Evolutionary conservation across 148 eudicot genomes (phyloP).

Genomic region (Limonium bicolor): DNA sequence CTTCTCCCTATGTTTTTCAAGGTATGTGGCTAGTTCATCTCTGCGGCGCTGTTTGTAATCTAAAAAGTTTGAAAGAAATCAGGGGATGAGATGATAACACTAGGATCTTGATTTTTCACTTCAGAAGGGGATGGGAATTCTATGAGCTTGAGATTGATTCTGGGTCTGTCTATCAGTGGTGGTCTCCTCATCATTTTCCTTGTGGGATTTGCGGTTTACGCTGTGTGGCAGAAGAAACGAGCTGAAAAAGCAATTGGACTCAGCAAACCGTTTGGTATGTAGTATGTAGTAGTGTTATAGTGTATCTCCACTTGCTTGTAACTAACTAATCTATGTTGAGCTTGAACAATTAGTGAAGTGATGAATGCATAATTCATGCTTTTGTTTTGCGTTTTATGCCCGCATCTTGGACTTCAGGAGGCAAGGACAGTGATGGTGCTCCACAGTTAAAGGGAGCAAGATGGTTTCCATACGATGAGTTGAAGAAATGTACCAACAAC

Average conservation of each 20-base stretch:
- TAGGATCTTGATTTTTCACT: background rate
- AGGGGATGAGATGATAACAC: no score
- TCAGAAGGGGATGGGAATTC: constrained; percentile 25
- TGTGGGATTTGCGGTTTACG: constrained; percentile 46
- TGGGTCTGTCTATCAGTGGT: constrained; percentile 37
- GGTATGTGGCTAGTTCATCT: constrained; percentile 29
- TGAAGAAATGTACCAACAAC: constrained; percentile 6
- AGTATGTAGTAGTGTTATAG: no score
- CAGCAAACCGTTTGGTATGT: constrained; percentile 66
- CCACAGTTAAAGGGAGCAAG: background rate
- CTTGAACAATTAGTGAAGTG: background rate
- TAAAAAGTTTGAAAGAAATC: no score
- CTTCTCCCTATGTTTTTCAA: constrained; percentile 55
- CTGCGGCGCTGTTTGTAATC: no score
- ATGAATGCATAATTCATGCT: background rate
- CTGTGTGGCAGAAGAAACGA: constrained; percentile 53
- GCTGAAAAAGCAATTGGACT: constrained; percentile 64
- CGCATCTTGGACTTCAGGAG: background rate
- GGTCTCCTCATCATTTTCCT: constrained; percentile 36
- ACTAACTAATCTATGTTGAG: background rate
- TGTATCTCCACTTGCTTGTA: background rate
- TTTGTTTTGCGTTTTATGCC: background rate
- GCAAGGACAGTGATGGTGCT: background rate
- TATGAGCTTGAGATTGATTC: constrained; percentile 28
- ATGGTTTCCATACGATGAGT: constrained; percentile 1